Evolutionary conservation across 257 asterid genomes (phyloP).

Genomic region (Linderniella brevidens): DNA sequence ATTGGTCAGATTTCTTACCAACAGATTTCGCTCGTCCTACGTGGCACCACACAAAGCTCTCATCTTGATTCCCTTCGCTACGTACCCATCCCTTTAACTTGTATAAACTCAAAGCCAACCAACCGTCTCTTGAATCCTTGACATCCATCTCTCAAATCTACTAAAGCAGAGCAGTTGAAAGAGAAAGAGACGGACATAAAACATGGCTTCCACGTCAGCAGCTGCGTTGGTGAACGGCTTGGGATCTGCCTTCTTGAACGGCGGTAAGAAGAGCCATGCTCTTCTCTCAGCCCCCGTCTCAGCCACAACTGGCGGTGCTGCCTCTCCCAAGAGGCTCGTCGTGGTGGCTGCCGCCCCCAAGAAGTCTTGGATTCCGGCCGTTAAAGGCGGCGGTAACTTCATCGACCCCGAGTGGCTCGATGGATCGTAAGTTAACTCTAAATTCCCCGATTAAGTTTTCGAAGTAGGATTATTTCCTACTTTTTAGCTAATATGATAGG

Average conservation of each 20-base stretch:
- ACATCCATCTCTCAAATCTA: no score
- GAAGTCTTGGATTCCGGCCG: constrained; percentile 91
- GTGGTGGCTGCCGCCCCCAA: constrained; percentile 51
- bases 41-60: no score
- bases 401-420: constrained; percentile 95
- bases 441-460: no score
- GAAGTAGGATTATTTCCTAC: not conserved
- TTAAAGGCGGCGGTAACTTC: constrained; percentile 50
- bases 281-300: constrained; percentile 30
- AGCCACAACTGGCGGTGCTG: constrained; percentile 20
- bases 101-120: no score
- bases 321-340: constrained; percentile 32
- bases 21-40: no score
- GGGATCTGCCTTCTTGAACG: constrained; percentile 63
- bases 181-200: not conserved
- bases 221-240: constrained; percentile 71
- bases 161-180: not conserved
- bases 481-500: not conserved
- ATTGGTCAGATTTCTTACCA: no score
- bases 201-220: constrained; percentile 73
- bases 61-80: no score
- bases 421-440: constrained; percentile 68
- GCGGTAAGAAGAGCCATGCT: constrained; percentile 56
- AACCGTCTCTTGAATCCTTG: no score
- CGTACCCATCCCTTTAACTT: no score